Evolutionary conservation across 352 stramenopile genomes (phyloP).

Genomic region (Blastocystis sp.): DNA sequence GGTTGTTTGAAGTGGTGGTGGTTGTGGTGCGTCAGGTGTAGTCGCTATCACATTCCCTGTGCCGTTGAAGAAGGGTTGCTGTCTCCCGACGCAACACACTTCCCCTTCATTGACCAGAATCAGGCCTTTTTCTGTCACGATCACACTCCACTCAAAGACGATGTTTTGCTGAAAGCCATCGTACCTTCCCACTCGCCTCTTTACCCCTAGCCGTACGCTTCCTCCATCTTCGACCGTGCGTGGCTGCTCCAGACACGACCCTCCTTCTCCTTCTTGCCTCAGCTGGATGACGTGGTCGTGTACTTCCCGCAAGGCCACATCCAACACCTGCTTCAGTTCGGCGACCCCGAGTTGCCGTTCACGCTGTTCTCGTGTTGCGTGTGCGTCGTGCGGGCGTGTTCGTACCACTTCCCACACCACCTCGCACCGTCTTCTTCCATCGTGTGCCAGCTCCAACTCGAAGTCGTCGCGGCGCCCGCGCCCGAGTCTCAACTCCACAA

Average conservation of each 20-base stretch:
- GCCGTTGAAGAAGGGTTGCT: neutral
- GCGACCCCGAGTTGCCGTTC: conserved; percentile 36
- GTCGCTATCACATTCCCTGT: conserved; percentile 49
- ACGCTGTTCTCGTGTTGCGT: conserved; percentile 4
- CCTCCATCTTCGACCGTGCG: conserved; percentile 16
- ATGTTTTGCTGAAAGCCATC: neutral
- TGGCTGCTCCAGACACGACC: neutral
- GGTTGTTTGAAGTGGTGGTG: conserved; percentile 34
- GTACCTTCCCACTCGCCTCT: neutral
- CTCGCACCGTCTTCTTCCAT: conserved; percentile 10
- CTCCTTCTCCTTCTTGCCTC: conserved; percentile 67
- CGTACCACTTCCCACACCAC: conserved; percentile 74
- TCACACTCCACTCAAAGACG: neutral
- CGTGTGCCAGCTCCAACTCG: conserved; percentile 45
- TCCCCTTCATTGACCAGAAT: conserved; percentile 22
- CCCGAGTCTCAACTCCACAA: neutral
- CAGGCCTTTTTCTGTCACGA: conserved; percentile 31
- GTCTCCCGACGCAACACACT: neutral
- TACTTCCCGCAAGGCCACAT: conserved; percentile 76
- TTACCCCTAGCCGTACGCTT: neutral
- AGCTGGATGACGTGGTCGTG: conserved; percentile 75
- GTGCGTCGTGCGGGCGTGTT: conserved; percentile 57
- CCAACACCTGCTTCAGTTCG: conserved; percentile 51
- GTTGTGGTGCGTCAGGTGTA: neutral
- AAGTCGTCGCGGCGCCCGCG: conserved; percentile 44